Conservation (phyloP, 140 eudicot genomes). For the Ambrosia hybrid region DNA sequence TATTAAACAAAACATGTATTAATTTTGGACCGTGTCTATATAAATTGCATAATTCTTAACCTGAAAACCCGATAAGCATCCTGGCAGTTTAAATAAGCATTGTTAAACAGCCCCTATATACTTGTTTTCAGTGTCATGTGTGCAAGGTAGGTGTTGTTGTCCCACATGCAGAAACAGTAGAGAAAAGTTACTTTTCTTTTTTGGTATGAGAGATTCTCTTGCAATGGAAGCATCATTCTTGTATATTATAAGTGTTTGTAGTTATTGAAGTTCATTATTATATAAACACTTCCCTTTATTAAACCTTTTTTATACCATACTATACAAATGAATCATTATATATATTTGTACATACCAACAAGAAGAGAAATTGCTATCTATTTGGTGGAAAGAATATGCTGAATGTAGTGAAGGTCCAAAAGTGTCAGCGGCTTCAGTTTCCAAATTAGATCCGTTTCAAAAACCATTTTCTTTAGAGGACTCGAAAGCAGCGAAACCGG, state of each 20-base stretch:
- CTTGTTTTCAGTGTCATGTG: background rate
- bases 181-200: constrained; percentile 80
- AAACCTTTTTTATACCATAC: background rate
- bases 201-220: constrained; percentile 49
- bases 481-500: no score
- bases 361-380: constrained; percentile 89
- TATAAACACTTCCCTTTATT: constrained; percentile 10
- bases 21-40: no score
- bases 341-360: constrained; percentile 42
- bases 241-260: constrained; percentile 18
- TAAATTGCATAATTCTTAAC: no score
- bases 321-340: constrained; percentile 3
- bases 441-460: no score
- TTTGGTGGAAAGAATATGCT: no score
- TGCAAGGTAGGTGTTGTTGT: constrained; percentile 79
- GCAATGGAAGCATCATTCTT: constrained; percentile 50
- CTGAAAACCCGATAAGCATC: background rate
- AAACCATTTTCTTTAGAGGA: no score
- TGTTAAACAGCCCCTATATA: no score
- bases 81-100: no score
- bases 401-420: no score
- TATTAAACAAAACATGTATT: no score
- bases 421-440: no score
- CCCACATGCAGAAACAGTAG: constrained; percentile 77
- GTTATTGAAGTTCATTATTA: background rate